phyloP scores from a whole-genome alignment of 108 stramenopile genomes.

The Fragilariopsis cylindrus region DNA sequence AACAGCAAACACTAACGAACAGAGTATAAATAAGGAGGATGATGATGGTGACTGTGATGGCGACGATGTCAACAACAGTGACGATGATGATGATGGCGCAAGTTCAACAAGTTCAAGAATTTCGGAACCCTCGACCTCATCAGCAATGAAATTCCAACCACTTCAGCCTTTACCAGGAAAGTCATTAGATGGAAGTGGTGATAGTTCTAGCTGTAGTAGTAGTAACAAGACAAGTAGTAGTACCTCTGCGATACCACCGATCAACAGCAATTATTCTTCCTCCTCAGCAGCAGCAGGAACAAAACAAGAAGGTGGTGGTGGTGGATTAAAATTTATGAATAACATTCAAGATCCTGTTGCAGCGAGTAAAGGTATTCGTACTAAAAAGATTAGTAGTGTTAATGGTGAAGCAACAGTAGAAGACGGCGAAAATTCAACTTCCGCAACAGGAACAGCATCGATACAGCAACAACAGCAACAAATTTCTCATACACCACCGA shows the following conservation, averaged over 20 bases:
- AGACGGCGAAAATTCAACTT: slow-evolving; percentile 2
- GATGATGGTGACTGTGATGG: not conserved
- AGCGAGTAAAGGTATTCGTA: slow-evolving; percentile 18
- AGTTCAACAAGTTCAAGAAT: slow-evolving; percentile 2
- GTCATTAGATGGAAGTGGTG: not conserved
- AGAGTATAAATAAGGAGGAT: not conserved
- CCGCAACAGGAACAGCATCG: not conserved
- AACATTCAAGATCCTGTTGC: slow-evolving; percentile 35
- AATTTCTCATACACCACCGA: slow-evolving; percentile 75
- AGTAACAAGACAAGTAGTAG: not conserved
- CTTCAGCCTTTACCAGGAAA: slow-evolving; percentile 13
- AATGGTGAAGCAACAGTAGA: not conserved
- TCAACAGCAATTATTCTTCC: not conserved
- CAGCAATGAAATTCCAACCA: slow-evolving; percentile 21
- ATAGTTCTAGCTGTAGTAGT: not conserved
- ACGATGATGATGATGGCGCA: not conserved
- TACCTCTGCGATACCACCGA: not conserved
- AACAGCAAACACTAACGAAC: not conserved
- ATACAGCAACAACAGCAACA: slow-evolving; percentile 1
- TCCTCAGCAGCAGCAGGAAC: not conserved
- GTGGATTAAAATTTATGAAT: slow-evolving; percentile 18
- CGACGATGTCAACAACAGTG: not conserved
- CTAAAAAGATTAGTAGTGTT: not conserved
- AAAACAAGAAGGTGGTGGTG: slow-evolving; percentile 1
- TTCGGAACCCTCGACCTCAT: slow-evolving; percentile 1